Evolutionary conservation across 345 rosid genomes (phyloP).

Genomic region (Capsella bursapastoris): DNA sequence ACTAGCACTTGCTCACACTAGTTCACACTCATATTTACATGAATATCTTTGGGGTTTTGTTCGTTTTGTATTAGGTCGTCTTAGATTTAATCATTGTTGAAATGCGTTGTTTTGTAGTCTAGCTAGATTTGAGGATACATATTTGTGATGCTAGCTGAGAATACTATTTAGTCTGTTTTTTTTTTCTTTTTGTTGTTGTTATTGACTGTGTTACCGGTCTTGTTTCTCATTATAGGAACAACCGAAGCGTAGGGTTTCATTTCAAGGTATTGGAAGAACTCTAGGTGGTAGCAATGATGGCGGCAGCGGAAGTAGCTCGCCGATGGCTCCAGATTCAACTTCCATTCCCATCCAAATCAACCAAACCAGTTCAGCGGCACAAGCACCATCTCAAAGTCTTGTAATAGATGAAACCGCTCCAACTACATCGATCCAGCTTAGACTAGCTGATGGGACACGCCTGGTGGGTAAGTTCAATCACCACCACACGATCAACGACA

Average conservation of each 20-base stretch:
- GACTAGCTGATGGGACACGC: conserved; percentile 88
- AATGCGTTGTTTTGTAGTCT: no score
- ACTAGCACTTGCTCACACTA: not conserved
- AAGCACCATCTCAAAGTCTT: conserved; percentile 46
- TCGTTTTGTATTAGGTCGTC: no score
- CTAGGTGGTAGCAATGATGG: conserved; percentile 57
- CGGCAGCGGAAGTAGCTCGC: conserved; percentile 38
- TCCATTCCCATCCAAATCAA: conserved; percentile 48
- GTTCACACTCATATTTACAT: no score
- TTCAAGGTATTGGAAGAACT: conserved; percentile 95
- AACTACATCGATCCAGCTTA: conserved; percentile 81
- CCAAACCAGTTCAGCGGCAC: conserved; percentile 40
- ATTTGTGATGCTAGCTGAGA: no score
- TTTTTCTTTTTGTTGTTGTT: no score
- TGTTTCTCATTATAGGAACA: conserved; percentile 62
- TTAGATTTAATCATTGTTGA: no score
- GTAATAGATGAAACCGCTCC: conserved; percentile 72
- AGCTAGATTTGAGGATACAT: no score
- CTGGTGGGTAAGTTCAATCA: conserved; percentile 68
- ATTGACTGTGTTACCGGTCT: not conserved
- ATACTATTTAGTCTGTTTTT: no score
- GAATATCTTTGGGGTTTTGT: no score
- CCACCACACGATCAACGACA: conserved; percentile 68
- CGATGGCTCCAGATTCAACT: conserved; percentile 32
- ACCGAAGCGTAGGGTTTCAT: conserved; percentile 65